phyloP scores from a whole-genome alignment of 2,329 filamentous ascomycete species.

The Sclerotinia subarctica region DNA sequence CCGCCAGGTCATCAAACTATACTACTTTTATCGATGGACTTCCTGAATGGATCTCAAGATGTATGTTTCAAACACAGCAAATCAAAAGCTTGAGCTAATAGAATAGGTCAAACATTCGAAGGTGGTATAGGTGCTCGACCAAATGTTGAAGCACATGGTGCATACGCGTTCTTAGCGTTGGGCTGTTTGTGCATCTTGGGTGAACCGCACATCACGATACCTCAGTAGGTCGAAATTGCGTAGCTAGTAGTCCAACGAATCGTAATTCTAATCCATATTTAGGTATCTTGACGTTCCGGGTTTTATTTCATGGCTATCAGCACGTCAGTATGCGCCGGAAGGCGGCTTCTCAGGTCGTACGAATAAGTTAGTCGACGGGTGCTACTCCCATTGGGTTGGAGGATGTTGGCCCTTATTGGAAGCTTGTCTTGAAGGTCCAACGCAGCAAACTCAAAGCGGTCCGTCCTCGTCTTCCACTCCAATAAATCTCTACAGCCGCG shows the following conservation, averaged over 20 bases:
- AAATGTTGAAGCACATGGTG: constrained; percentile 88
- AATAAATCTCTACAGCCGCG: constrained; percentile 69
- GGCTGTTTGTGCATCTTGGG: constrained; percentile 85
- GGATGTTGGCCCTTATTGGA: constrained; percentile 91
- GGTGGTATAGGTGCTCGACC: constrained; percentile 87
- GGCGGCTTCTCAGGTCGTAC: constrained; percentile 91
- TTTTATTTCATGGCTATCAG: constrained; percentile 83
- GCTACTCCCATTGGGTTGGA: constrained; percentile 97
- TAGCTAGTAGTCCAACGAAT: constrained; percentile 16
- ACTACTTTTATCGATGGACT: constrained; percentile 68
- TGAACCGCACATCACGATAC: constrained; percentile 69
- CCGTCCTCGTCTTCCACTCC: constrained; percentile 24
- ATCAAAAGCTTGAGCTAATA: constrained; percentile 10
- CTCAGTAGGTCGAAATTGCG: constrained; percentile 53
- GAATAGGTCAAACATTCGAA: constrained; percentile 82
- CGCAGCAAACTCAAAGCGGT: neutral
- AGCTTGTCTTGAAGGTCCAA: constrained; percentile 60
- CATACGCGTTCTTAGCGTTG: constrained; percentile 92
- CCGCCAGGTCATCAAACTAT: constrained; percentile 60
- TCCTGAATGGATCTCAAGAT: constrained; percentile 75
- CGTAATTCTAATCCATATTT: constrained; percentile 28
- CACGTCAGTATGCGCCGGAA: constrained; percentile 85
- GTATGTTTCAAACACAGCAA: constrained; percentile 49
- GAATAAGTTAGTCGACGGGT: constrained; percentile 97
- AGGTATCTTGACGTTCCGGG: constrained; percentile 74